Conservation (phyloP, 2,329 filamentous ascomycete genomes). For the Penicillium hordei region DNA sequence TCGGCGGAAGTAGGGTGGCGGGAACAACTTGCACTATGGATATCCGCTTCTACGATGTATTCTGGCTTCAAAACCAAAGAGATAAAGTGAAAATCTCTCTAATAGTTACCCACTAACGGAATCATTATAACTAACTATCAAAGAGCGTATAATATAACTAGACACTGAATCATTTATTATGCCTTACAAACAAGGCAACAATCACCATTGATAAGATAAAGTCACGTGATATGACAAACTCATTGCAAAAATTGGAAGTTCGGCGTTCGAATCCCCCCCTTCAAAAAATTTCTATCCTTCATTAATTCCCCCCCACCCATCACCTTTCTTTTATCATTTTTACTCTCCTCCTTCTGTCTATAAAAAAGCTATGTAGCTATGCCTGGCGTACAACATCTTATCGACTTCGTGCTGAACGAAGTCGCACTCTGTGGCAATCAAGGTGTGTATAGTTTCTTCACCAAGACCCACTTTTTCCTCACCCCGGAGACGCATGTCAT, state of each 20-base stretch:
- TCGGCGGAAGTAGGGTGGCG: not conserved
- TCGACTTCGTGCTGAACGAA: slow-evolving; percentile 59
- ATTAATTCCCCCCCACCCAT: not conserved
- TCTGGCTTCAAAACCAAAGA: not conserved
- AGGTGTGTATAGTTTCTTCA: slow-evolving; percentile 49
- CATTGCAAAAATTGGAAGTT: slow-evolving; percentile 4
- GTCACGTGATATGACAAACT: slow-evolving; percentile 6
- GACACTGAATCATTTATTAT: not conserved
- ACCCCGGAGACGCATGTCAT: slow-evolving; percentile 10
- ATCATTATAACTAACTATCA: not conserved
- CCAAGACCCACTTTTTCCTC: slow-evolving; percentile 25
- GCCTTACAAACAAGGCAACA: not conserved
- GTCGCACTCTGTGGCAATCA: slow-evolving; percentile 59
- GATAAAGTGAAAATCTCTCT: not conserved
- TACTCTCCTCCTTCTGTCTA: not conserved
- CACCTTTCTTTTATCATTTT: slow-evolving; percentile 2
- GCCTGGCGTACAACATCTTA: slow-evolving; percentile 56
- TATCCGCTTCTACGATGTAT: not conserved
- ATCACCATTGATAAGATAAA: not conserved
- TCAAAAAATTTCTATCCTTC: slow-evolving; percentile 17
- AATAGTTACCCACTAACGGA: not conserved
- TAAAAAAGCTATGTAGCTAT: slow-evolving; percentile 32
- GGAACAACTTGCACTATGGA: not conserved
- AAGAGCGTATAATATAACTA: not conserved
- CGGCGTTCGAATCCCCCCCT: slow-evolving; percentile 34